Evolutionary conservation across 495 filamentous ascomycete genomes (phyloP), one percentile per base, ranked within the genome.

Genomic region (Neurospora sp.): DNA sequence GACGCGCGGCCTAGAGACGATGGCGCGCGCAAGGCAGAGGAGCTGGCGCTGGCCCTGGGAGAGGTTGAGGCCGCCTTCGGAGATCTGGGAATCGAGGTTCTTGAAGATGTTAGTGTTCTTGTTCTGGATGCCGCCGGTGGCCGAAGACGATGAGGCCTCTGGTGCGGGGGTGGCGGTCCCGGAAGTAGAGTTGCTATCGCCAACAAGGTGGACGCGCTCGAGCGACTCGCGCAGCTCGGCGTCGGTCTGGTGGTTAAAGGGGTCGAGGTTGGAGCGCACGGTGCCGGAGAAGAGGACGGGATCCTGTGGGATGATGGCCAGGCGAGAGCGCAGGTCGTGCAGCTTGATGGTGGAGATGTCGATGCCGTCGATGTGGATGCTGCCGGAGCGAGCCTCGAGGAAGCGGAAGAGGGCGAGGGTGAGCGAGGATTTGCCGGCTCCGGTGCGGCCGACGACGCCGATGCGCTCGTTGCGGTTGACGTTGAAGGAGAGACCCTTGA

Each of bases 11-110:
- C 89, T 87, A 5, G 89, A 84, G 39, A 96, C 90, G 77, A 97
- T 95, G 42, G 94, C 94, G 7, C 94, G 90, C 0, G 94, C 94
- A 1, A 97, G 89, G 76, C 93, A 96, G 14, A 97, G 88, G 1
- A 97, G 92, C 78, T 97, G 94, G 6, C 93, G 87, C 79, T 97
- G 94, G 4, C 94, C 94, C 77, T 96, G 94, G 0, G 92, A 94
- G 12, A 97, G 87, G 75, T 94, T 96, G 5, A 90, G 86, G 1
- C 94, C 94, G 31, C 90, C 92, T 77, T 94, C 92, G 6, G 90
- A 87, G 75, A 96, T 90, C 16, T 87, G 81, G 0, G 91, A 89
- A 46, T 81, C 79, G 1, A 93, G 85, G 70, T 85, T 85, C 2
- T 82, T 76, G 82, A 92, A 92, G 70, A 88, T 83, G 77, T 94